Evolutionary conservation across 1,284 basidiomycete species (phyloP).

Genomic region (Cutaneotrichosporon sp.): DNA sequence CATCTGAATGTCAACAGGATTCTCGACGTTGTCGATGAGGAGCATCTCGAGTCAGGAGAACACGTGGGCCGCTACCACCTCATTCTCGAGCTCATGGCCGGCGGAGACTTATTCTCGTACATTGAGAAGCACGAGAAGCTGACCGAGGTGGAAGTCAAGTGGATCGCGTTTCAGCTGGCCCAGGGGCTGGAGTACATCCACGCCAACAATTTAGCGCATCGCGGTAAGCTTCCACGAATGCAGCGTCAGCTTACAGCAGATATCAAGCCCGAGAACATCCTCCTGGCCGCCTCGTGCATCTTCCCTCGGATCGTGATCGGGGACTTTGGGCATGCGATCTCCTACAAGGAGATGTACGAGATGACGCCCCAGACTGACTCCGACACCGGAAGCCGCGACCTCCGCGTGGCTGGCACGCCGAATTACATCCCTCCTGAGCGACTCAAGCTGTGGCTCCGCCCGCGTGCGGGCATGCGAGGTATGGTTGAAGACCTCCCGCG

Average conservation of each 20-base stretch:
- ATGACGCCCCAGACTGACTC: background rate
- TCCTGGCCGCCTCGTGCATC: constrained; percentile 65
- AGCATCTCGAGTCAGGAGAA: constrained; percentile 30
- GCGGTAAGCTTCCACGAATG: constrained; percentile 54
- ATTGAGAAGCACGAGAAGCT: constrained; percentile 56
- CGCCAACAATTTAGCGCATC: constrained; percentile 66
- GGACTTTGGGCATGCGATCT: constrained; percentile 62
- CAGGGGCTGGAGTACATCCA: constrained; percentile 69
- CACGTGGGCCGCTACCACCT: constrained; percentile 51
- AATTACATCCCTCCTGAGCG: constrained; percentile 24
- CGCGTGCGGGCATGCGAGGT: background rate
- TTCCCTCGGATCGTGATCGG: constrained; percentile 77
- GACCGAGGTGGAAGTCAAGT: constrained; percentile 73
- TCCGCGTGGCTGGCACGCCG: constrained; percentile 14
- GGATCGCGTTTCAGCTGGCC: constrained; percentile 73
- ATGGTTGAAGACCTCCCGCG: constrained; percentile 5
- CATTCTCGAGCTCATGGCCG: constrained; percentile 69
- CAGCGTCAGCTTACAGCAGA: background rate
- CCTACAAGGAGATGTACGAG: constrained; percentile 3
- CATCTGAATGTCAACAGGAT: constrained; percentile 79
- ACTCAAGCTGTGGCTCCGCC: constrained; percentile 11
- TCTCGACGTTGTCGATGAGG: constrained; percentile 60
- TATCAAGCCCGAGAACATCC: constrained; percentile 43
- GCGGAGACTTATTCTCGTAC: constrained; percentile 73
- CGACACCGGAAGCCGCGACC: background rate